Conservation (phyloP, 2,329 filamentous ascomycete species). For the Sarocladium oryzae region DNA sequence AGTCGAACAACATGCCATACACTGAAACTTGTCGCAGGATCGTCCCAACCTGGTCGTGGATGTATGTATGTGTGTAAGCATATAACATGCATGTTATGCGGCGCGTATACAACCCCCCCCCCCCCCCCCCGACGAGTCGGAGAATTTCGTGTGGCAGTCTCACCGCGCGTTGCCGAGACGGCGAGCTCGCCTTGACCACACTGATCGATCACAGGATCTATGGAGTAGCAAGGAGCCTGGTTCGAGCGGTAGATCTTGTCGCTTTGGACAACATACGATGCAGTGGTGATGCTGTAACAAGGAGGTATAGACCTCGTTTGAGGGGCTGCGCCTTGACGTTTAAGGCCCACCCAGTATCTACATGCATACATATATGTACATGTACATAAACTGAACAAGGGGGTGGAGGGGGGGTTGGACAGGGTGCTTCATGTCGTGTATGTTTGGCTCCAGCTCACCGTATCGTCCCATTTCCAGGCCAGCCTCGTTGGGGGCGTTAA, state of each 20-base stretch:
- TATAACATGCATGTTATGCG: too few relatives aligned
- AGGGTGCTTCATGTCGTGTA: too few relatives aligned
- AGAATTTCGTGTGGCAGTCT: background rate
- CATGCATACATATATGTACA: too few relatives aligned
- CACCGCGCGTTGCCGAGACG: background rate
- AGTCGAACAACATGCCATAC: constrained; percentile 6
- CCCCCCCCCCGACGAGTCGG: constrained; percentile 1
- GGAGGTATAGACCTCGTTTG: constrained; percentile 1
- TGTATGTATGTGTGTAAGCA: background rate
- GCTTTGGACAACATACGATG: background rate
- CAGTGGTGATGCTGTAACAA: constrained; percentile 2
- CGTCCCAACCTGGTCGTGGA: background rate
- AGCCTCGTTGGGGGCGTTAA: background rate
- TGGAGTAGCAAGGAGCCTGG: too few relatives aligned
- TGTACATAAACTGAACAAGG: background rate
- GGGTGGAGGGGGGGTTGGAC: too few relatives aligned
- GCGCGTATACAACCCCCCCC: too few relatives aligned
- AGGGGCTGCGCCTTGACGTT: constrained; percentile 6
- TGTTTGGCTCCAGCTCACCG: background rate
- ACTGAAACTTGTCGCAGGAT: constrained; percentile 5
- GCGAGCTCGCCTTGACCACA: too few relatives aligned
- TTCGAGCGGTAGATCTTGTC: background rate
- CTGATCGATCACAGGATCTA: constrained; percentile 4
- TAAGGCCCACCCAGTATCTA: too few relatives aligned
- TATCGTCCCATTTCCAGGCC: background rate